Percentiles rank a stretch among this genome's conserved stretches.
These are phyloP conservation scores for Oehlia diaphana DNA, from an alignment of 192 early-diverging fungal species.

Conservation along the genomic window DNA sequence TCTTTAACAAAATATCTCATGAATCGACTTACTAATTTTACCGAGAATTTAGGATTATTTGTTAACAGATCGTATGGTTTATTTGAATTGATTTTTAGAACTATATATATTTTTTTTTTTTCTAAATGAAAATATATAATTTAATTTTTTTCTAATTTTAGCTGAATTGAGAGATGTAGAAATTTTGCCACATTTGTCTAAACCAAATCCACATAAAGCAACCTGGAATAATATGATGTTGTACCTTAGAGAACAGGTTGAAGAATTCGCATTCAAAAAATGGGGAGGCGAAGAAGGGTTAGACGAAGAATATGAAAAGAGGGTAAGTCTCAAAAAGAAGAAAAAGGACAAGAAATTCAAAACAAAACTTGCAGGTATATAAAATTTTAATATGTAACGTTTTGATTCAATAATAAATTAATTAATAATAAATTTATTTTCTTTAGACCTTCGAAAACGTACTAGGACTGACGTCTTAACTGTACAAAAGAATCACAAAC, in stretches of 20 bases:
- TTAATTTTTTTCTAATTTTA: constrained; percentile 15
- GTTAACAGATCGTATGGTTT: constrained; percentile 77
- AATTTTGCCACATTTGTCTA: constrained; percentile 79
- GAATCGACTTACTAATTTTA: not conserved
- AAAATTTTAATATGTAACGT: not conserved
- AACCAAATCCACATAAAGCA: constrained; percentile 92
- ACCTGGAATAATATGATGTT: constrained; percentile 98
- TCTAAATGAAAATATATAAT: not conserved
- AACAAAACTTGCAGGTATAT: constrained; percentile 65
- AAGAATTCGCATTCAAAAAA: constrained; percentile 91
- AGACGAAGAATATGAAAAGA: constrained; percentile 84
- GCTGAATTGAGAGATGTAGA: constrained; percentile 82
- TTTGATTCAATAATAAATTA: not conserved
- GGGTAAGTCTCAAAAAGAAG: constrained; percentile 73
- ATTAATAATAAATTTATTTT: constrained; percentile 10
- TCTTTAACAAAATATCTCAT: not conserved
- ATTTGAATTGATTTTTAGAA: not conserved
- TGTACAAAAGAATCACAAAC: constrained; percentile 70
- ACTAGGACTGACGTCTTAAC: constrained; percentile 76
- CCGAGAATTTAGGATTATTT: constrained; percentile 76
- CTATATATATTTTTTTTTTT: not conserved
- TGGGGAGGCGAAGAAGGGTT: constrained; percentile 86
- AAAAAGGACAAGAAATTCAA: constrained; percentile 86
- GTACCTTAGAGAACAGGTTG: constrained; percentile 84
- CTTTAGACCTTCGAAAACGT: constrained; percentile 71